Evolutionary conservation across 2,329 filamentous ascomycete species (phyloP).

Genomic region (Ceratocystis cubensis): DNA sequence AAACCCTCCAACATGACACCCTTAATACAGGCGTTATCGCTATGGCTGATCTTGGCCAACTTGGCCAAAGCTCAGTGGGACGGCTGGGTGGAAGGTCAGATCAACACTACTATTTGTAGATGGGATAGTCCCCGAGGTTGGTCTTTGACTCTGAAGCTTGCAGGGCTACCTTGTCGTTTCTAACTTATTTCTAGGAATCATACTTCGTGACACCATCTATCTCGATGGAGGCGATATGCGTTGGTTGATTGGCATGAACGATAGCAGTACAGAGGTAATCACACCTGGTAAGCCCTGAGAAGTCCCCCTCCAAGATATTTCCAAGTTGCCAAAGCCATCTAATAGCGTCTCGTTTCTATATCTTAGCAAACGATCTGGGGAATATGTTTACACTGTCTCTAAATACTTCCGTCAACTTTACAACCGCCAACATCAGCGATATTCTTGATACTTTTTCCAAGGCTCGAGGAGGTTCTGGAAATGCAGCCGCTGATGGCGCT

Average conservation of each 20-base stretch:
- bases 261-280: slow-evolving; percentile 30
- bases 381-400: slow-evolving; percentile 49
- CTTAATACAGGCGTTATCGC: neutral
- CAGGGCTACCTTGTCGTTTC: slow-evolving; percentile 3
- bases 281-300: slow-evolving; percentile 33
- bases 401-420: slow-evolving; percentile 30
- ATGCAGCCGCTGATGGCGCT: slow-evolving; percentile 38
- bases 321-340: slow-evolving; percentile 15
- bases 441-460: slow-evolving; percentile 41
- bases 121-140: slow-evolving; percentile 40
- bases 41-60: slow-evolving; percentile 25
- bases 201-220: slow-evolving; percentile 51
- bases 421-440: slow-evolving; percentile 33
- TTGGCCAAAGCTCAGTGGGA: slow-evolving; percentile 32
- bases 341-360: neutral
- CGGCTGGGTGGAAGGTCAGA: slow-evolving; percentile 39
- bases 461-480: slow-evolving; percentile 34
- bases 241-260: slow-evolving; percentile 40
- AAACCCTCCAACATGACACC: neutral
- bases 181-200: slow-evolving; percentile 33
- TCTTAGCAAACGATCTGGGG: slow-evolving; percentile 39
- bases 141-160: slow-evolving; percentile 8
- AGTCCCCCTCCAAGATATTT: neutral
- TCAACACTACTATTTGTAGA: slow-evolving; percentile 46
- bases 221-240: slow-evolving; percentile 48